Evolutionary conservation across 2,329 filamentous ascomycete genomes (phyloP).

Genomic region (Gyromitra esculenta): DNA sequence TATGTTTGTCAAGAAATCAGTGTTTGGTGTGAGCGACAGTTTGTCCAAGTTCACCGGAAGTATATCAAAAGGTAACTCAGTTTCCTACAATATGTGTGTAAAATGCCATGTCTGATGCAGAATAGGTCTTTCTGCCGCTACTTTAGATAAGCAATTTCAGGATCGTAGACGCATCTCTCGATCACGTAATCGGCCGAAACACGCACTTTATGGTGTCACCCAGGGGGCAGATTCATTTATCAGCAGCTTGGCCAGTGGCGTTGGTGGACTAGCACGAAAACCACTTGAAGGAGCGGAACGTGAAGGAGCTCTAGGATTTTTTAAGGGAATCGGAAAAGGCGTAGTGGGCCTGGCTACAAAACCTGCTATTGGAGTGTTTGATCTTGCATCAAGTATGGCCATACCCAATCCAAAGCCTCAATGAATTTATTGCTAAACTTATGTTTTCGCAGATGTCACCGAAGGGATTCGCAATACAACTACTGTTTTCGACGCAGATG

Average conservation of each 20-base stretch:
- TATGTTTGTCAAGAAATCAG: constrained; percentile 97
- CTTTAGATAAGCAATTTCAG: constrained; percentile 98
- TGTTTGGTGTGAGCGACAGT: constrained; percentile 96
- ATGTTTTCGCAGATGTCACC: constrained; percentile 71
- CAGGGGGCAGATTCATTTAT: constrained; percentile 95
- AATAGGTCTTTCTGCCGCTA: constrained; percentile 83
- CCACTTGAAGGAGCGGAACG: constrained; percentile 95
- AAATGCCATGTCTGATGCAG: not conserved
- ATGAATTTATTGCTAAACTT: constrained; percentile 13
- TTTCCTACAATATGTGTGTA: not conserved
- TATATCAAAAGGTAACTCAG: constrained; percentile 77
- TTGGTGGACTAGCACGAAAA: constrained; percentile 91
- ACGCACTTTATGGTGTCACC: constrained; percentile 94
- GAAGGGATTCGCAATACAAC: constrained; percentile 99
- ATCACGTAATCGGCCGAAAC: constrained; percentile 92
- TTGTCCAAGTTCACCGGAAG: constrained; percentile 98
- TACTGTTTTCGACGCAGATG: constrained; percentile 94
- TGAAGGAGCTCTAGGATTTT: constrained; percentile 91
- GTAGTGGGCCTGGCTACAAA: constrained; percentile 95
- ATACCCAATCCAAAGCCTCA: not conserved
- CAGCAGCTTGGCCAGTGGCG: constrained; percentile 89
- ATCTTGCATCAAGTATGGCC: constrained; percentile 80
- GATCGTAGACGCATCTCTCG: constrained; percentile 93
- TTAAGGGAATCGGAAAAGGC: constrained; percentile 97
- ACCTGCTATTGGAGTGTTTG: constrained; percentile 93